These are phyloP conservation scores for Mycena crocata DNA, from an alignment of 768 basidiomycete genomes.

Conservation along the genomic window DNA sequence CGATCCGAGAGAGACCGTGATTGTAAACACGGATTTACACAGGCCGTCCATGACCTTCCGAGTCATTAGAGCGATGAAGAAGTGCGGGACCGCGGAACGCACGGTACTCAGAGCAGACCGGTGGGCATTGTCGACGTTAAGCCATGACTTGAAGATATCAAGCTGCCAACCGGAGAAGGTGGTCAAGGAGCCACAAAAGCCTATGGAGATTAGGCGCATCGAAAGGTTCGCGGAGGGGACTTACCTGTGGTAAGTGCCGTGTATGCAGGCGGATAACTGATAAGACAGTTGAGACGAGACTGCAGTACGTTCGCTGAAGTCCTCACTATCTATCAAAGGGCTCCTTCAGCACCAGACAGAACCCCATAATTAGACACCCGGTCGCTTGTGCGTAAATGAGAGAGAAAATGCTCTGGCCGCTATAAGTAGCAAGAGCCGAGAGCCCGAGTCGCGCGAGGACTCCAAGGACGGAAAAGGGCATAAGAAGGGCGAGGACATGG, in stretches of 20 bases:
- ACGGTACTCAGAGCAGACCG: slow-evolving; percentile 81
- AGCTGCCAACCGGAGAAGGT: slow-evolving; percentile 97
- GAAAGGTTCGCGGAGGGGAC: slow-evolving; percentile 14
- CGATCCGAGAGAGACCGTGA: slow-evolving; percentile 81
- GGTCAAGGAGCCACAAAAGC: slow-evolving; percentile 96
- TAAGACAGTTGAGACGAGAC: background rate
- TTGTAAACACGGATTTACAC: slow-evolving; percentile 82
- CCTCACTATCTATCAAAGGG: slow-evolving; percentile 82
- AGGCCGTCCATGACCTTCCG: slow-evolving; percentile 88
- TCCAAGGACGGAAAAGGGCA: slow-evolving; percentile 89
- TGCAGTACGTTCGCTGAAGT: slow-evolving; percentile 1
- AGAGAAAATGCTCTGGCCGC: slow-evolving; percentile 81
- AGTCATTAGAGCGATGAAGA: slow-evolving; percentile 17
- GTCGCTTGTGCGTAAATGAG: slow-evolving; percentile 87
- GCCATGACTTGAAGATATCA: slow-evolving; percentile 88
- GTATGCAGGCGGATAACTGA: slow-evolving; percentile 91
- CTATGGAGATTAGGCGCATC: slow-evolving; percentile 49
- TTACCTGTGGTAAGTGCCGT: slow-evolving; percentile 88
- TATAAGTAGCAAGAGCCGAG: slow-evolving; percentile 76
- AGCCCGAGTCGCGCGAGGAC: slow-evolving; percentile 85
- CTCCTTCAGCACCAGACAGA: slow-evolving; percentile 75
- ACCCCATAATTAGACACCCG: slow-evolving; percentile 94
- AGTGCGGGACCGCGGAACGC: slow-evolving; percentile 42
- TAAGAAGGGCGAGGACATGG: slow-evolving; percentile 76
- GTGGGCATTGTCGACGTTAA: slow-evolving; percentile 67